phyloP scores from a whole-genome alignment of 139 green algal genomes.

The Chlorella sp. region DNA sequence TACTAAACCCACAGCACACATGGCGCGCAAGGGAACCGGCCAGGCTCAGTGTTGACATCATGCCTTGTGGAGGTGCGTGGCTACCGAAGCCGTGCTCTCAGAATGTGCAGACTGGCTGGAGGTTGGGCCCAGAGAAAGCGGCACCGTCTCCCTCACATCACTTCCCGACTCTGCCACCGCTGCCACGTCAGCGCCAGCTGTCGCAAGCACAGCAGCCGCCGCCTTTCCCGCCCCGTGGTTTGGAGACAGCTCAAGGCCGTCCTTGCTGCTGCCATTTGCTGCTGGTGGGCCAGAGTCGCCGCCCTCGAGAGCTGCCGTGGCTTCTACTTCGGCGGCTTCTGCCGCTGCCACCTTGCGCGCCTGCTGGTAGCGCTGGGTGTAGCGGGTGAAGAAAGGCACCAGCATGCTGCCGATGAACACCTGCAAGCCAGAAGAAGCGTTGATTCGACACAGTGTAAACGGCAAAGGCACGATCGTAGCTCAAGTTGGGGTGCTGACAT shows the following conservation, averaged over 20 bases:
- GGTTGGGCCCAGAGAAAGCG: not conserved
- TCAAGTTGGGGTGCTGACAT: not conserved
- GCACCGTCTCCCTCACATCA: not conserved
- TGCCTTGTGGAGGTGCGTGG: not conserved
- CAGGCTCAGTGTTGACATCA: not conserved
- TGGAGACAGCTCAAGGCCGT: too few relatives aligned
- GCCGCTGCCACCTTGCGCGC: conserved; percentile 16
- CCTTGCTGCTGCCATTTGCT: not conserved
- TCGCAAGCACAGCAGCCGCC: not conserved
- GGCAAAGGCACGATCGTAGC: not conserved
- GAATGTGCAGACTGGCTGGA: not conserved
- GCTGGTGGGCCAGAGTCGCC: not conserved
- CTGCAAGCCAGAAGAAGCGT: not conserved
- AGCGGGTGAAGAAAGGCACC: conserved; percentile 10
- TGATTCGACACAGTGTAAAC: not conserved
- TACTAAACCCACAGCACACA: not conserved
- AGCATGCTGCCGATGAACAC: conserved; percentile 43
- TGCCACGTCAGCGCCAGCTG: not conserved
- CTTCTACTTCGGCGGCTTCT: not conserved
- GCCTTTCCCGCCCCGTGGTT: not conserved
- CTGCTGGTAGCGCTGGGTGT: not conserved
- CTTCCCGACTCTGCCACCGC: not conserved
- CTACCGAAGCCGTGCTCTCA: not conserved
- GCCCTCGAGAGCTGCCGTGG: not conserved
- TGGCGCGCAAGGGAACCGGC: not conserved